Conservation (phyloP, 495 filamentous ascomycete species). For the Baudoinia panamericana region DNA sequence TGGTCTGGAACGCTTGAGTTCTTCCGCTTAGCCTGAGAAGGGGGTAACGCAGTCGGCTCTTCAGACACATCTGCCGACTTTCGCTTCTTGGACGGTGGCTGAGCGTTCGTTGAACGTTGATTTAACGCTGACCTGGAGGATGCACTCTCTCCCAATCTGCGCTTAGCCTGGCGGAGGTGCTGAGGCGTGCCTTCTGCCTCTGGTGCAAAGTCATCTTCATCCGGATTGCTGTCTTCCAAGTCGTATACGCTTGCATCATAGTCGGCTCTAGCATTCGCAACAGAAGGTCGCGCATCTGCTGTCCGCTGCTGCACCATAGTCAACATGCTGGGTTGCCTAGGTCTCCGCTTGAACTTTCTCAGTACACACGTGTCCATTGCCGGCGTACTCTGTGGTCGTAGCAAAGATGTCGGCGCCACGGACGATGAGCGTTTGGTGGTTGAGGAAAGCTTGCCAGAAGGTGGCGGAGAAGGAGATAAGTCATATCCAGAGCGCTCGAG, state of each 20-base stretch:
- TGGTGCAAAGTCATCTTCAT: slow-evolving; percentile 32
- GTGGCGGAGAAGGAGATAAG: slow-evolving; percentile 13
- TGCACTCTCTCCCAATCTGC: neutral
- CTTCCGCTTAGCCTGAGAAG: slow-evolving; percentile 9
- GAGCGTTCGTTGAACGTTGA: too few species aligned
- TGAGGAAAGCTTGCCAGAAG: slow-evolving; percentile 5
- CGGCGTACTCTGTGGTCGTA: slow-evolving; percentile 29
- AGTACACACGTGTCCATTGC: slow-evolving; percentile 43
- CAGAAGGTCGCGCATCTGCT: slow-evolving; percentile 12
- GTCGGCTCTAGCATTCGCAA: neutral
- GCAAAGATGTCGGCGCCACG: slow-evolving; percentile 8
- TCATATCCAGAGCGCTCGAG: slow-evolving; percentile 10
- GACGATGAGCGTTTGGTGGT: slow-evolving; percentile 6
- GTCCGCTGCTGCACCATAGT: slow-evolving; percentile 42
- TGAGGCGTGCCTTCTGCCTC: slow-evolving; percentile 19
- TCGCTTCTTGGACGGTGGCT: slow-evolving; percentile 7
- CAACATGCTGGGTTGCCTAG: slow-evolving; percentile 56
- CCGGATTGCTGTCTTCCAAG: slow-evolving; percentile 13
- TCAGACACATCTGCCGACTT: slow-evolving; percentile 8
- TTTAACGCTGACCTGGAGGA: too few species aligned
- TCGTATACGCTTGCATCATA: slow-evolving; percentile 13
- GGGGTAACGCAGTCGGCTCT: neutral
- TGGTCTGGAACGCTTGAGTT: slow-evolving; percentile 1
- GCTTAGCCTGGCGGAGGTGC: neutral
- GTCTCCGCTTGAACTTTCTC: slow-evolving; percentile 48